Conservation (phyloP, 768 basidiomycete species). For the Suillus plorans region DNA sequence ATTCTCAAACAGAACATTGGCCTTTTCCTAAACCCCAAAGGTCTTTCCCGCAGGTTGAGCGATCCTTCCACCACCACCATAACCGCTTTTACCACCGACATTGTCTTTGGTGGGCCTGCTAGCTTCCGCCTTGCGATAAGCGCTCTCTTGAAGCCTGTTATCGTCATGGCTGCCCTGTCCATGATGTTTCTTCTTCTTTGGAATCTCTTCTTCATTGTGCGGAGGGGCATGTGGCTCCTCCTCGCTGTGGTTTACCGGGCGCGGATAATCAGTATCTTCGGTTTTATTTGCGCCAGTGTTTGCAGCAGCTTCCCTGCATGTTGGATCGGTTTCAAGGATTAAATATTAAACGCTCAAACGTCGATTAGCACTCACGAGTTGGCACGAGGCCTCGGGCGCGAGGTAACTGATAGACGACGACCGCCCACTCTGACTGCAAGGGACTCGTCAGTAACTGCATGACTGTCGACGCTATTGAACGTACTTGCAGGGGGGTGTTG, state of each 20-base stretch:
- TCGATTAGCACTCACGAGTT: slow-evolving; percentile 29
- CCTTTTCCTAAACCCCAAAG: slow-evolving; percentile 30
- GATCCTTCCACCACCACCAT: slow-evolving; percentile 51
- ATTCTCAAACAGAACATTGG: slow-evolving; percentile 5
- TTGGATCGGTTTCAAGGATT: not conserved
- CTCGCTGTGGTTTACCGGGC: slow-evolving; percentile 45
- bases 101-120: slow-evolving; percentile 50
- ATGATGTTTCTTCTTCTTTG: slow-evolving; percentile 50
- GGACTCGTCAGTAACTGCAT: not conserved
- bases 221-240: slow-evolving; percentile 33
- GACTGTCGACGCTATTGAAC: slow-evolving; percentile 13
- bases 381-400: slow-evolving; percentile 37
- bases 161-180: slow-evolving; percentile 39
- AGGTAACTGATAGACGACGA: slow-evolving; percentile 47
- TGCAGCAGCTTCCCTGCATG: slow-evolving; percentile 6
- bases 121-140: slow-evolving; percentile 45
- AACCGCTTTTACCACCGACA: slow-evolving; percentile 31
- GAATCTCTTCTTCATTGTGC: slow-evolving; percentile 45
- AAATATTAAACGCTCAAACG: not conserved
- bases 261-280: slow-evolving; percentile 47
- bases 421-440: slow-evolving; percentile 44
- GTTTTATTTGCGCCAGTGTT: slow-evolving; percentile 17
- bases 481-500: slow-evolving; percentile 52
- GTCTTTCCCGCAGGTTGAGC: slow-evolving; percentile 55
- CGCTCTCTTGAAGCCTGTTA: slow-evolving; percentile 45